Conservation (phyloP, 2,329 filamentous ascomycete genomes). For the Westerdykella aurantiaca region DNA sequence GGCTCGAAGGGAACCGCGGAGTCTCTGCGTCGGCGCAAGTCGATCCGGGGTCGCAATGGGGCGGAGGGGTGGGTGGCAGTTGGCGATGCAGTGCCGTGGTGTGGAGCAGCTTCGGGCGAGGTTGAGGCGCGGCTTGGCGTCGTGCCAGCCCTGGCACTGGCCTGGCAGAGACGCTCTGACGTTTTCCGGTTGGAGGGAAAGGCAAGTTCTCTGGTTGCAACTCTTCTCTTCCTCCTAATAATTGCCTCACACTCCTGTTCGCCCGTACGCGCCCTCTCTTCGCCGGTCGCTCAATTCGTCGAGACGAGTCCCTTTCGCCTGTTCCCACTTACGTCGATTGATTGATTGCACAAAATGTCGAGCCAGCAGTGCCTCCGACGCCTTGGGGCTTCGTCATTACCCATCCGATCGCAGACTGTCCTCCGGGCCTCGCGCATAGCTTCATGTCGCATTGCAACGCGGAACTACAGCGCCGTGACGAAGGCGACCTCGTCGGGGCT, state of each 20-base stretch:
- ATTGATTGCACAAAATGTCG: slow-evolving; percentile 23
- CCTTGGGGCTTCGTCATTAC: slow-evolving; percentile 18
- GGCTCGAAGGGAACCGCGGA: slow-evolving; percentile 7
- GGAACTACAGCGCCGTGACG: slow-evolving; percentile 32
- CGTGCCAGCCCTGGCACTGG: too few species aligned
- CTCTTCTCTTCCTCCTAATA: slow-evolving; percentile 18
- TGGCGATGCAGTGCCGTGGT: not conserved
- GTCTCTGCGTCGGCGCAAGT: slow-evolving; percentile 8
- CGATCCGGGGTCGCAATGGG: slow-evolving; percentile 24
- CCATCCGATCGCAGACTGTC: slow-evolving; percentile 25
- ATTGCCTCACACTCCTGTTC: not conserved
- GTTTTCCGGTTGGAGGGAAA: slow-evolving; percentile 23
- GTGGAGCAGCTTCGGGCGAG: slow-evolving; percentile 7
- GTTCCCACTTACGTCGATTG: not conserved
- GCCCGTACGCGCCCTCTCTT: not conserved
- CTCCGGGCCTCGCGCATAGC: slow-evolving; percentile 25
- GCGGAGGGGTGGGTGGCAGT: slow-evolving; percentile 14
- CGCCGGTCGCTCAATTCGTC: slow-evolving; percentile 1
- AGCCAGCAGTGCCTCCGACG: slow-evolving; percentile 37
- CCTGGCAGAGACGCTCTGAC: slow-evolving; percentile 7
- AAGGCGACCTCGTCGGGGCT: slow-evolving; percentile 31
- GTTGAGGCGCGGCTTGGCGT: slow-evolving; percentile 24
- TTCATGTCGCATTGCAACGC: slow-evolving; percentile 17
- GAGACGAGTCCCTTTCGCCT: not conserved
- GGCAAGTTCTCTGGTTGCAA: slow-evolving; percentile 10